Base-by-base conservation (phyloP, 202 grass and related monocot species). In the Schoenoplectus triqueter region DNA sequence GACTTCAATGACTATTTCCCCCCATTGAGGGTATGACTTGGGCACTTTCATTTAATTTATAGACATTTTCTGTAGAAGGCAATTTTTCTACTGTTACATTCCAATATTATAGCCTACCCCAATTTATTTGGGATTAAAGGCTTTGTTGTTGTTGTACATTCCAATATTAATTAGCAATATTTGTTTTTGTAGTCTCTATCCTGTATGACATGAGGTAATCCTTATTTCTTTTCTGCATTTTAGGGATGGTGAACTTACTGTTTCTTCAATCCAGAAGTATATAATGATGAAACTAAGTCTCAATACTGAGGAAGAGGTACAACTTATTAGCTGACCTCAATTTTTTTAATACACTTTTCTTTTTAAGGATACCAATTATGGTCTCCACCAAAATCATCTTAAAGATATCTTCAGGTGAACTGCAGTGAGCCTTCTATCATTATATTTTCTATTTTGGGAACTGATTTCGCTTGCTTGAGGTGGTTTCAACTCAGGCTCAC, bases 251-350 rank as follows among this genome's bases (percentile, higher is more conserved):
- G 86, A 78, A 72, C 40, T 94, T 61, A 83, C 87, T 6, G 50
- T 91, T 87, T 94, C 91, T 52, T 92, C 86, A 1, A 85, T 99
- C 68, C 97, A 90, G 84, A 96, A 89, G 67, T 94, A 92, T 82
- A 90, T 99, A 54, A 84, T 77, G 71, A 85, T 3, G 51, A 96
- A 96, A 84, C 92, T 99, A 86, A 85, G 80, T 79, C 82, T 99
- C 70, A 55, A 71, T 76, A 91, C 73, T 83, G 97, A 94, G 68
- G 88, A 92, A 49, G 92, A 99, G 97, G 97, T 99, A 85, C 59
- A 48, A 64, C 52, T 85, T 73, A 54, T 66, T 31, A 86, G 14
- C 74, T 76, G 3, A 44, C 18, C 64, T 72, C 55, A 22, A 67
- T 41, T 86, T 82, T 85, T 88, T 73, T 42, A 67, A 42, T 70